phyloP scores from a whole-genome alignment of 2,329 filamentous ascomycete genomes.

The Grosmannia clavigera region DNA sequence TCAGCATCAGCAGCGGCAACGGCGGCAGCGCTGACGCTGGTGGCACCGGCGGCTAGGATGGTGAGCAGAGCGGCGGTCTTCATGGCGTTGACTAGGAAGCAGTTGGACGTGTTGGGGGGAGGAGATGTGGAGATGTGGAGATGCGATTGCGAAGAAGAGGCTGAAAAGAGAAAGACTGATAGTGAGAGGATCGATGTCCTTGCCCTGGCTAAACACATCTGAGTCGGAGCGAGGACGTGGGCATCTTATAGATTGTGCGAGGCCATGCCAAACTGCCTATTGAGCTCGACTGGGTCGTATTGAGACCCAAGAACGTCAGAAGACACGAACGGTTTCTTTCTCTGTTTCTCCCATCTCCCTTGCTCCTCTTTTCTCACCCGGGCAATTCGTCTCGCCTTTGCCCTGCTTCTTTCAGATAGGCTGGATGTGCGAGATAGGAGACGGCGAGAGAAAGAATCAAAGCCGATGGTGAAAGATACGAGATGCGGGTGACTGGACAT shows the following conservation, averaged over 20 bases:
- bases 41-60: slow-evolving; percentile 10
- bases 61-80: slow-evolving; percentile 11
- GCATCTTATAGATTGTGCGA: background rate
- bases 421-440: background rate
- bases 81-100: slow-evolving; percentile 4
- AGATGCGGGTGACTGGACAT: background rate
- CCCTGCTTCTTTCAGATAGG: background rate
- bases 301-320: background rate
- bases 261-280: background rate
- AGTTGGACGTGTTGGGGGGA: background rate
- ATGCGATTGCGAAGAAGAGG: background rate
- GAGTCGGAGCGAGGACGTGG: too few relatives aligned
- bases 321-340: background rate
- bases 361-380: background rate
- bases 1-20: slow-evolving; percentile 9
- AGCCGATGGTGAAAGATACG: background rate
- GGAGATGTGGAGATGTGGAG: background rate
- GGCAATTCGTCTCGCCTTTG: background rate
- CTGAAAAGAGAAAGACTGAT: background rate
- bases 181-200: background rate
- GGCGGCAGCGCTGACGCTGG: slow-evolving; percentile 10
- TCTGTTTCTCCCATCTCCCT: background rate
- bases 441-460: background rate
- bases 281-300: background rate
- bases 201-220: background rate